Base-by-base conservation (phyloP, 129 eudicot species). In the Lactuca saligna region DNA sequence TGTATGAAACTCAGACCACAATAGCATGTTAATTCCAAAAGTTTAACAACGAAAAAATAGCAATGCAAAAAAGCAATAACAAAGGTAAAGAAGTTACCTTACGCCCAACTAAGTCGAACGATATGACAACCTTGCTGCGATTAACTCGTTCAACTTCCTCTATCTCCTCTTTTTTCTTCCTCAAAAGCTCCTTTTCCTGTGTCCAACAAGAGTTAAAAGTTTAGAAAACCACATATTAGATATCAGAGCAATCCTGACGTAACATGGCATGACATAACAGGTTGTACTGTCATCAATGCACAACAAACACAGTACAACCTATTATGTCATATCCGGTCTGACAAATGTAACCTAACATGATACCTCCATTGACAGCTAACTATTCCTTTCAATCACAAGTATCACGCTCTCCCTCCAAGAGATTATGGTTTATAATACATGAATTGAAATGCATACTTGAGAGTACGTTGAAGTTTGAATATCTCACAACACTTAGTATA, bases 331-430 rank as follows among this genome's bases (percentile, higher is more conserved):
- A 2, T 39, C 11, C 1, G 29, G 2, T 25, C 29, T 25, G 29
- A 25, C 29, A 41, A 53, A 9, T 59, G 60, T 46, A 44, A 8
- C 56, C 46, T n/a, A 35, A 61, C 15, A 3, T 59, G 11, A 60
- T 74, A 89, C 99, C 99, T 94, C 99, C 83, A 44, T 82, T 14
- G 99, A 94, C 56, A 94, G 82, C 99, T 97, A 94, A 72, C 82
- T 89, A 33, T 83, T 90, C 14, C 93, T 93, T 84, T 94, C 99
- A 74, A 90, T 76, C 59, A n/a, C n/a, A n/a, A n/a, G n/a, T n/a
- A n/a, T n/a, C n/a, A n/a, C n/a, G n/a, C n/a, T n/a, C n/a, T n/a
- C n/a, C n/a, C n/a, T n/a, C n/a, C n/a, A n/a, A n/a, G n/a, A n/a
- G n/a, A n/a, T n/a, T n/a, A n/a, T n/a, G n/a, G n/a, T n/a, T n/a